phyloP scores from a whole-genome alignment of 164 flowering plant species.

The Dillenia turbinata region DNA sequence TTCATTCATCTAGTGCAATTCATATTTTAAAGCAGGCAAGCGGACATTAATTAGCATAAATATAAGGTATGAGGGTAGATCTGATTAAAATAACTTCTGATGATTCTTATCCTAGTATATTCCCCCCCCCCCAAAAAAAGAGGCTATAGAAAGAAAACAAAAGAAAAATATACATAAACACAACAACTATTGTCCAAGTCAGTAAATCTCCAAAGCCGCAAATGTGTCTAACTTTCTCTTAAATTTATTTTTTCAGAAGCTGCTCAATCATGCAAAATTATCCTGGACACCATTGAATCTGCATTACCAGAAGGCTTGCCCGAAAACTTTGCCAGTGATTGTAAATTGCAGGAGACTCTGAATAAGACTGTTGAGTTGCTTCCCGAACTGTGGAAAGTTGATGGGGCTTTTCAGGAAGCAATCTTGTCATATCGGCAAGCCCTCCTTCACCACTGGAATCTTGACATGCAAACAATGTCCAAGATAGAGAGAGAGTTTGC shows the following conservation, averaged over 20 bases:
- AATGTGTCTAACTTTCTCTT: slow-evolving; percentile 11
- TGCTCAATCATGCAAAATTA: slow-evolving; percentile 77
- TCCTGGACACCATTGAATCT: slow-evolving; percentile 81
- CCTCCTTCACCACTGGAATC: slow-evolving; percentile 76
- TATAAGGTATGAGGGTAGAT: too few species aligned
- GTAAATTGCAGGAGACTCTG: slow-evolving; percentile 71
- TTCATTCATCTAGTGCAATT: too few species aligned
- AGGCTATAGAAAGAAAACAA: too few species aligned
- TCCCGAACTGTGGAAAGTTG: slow-evolving; percentile 80
- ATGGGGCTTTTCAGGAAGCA: slow-evolving; percentile 53
- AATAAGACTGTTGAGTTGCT: slow-evolving; percentile 79
- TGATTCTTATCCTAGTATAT: too few species aligned
- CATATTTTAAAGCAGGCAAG: too few species aligned
- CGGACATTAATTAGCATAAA: too few species aligned
- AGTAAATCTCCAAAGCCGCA: too few species aligned
- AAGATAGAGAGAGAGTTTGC: slow-evolving; percentile 84
- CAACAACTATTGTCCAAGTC: too few species aligned
- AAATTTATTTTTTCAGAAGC: slow-evolving; percentile 68
- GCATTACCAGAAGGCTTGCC: slow-evolving; percentile 79
- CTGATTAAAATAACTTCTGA: too few species aligned
- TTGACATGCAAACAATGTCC: slow-evolving; percentile 56
- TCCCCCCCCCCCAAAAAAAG: too few species aligned
- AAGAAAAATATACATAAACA: too few species aligned
- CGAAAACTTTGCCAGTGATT: slow-evolving; percentile 48
- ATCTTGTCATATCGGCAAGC: slow-evolving; percentile 71